phyloP scores from a whole-genome alignment of 1,284 basidiomycete genomes.

The Porodaedalea pini region DNA sequence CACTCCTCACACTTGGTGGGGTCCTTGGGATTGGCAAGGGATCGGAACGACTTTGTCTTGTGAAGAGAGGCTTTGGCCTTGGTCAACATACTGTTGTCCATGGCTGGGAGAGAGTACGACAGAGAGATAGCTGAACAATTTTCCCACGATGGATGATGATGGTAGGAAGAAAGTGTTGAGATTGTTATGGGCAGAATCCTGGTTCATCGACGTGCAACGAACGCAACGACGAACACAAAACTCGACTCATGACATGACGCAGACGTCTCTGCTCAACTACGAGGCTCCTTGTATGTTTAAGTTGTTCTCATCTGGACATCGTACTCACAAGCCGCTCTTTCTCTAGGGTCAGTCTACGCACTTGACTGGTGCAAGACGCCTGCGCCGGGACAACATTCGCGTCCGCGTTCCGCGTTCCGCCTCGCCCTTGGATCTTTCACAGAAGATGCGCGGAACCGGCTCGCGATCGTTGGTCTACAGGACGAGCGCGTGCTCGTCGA shows the following conservation, averaged over 20 bases:
- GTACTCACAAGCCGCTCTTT: background rate
- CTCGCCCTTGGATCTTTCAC: slow-evolving; percentile 76
- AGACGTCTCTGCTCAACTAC: slow-evolving; percentile 28
- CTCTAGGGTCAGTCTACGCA: slow-evolving; percentile 74
- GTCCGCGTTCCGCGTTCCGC: slow-evolving; percentile 74
- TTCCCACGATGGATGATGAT: too few relatives aligned
- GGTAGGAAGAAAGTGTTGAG: too few relatives aligned
- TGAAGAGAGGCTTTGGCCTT: too few relatives aligned
- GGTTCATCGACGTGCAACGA: too few relatives aligned
- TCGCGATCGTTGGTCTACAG: slow-evolving; percentile 78
- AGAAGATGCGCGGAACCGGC: slow-evolving; percentile 77
- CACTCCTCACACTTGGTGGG: too few relatives aligned
- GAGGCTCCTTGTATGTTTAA: slow-evolving; percentile 27
- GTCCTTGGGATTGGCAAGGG: too few relatives aligned
- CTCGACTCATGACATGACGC: slow-evolving; percentile 16
- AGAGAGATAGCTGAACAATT: too few relatives aligned
- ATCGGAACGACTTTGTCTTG: too few relatives aligned
- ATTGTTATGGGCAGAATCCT: too few relatives aligned
- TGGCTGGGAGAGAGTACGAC: too few relatives aligned
- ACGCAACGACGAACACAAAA: background rate
- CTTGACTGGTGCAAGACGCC: slow-evolving; percentile 83
- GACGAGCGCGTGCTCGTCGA: slow-evolving; percentile 80
- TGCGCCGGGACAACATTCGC: slow-evolving; percentile 64
- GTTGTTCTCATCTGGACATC: background rate
- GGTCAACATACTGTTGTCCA: too few relatives aligned